A percentile compares a stretch with the other conserved stretches of the same genome.
Evolutionary conservation across 2,329 filamentous ascomycete genomes (phyloP).

Genomic region (Colletotrichum tabaci): DNA sequence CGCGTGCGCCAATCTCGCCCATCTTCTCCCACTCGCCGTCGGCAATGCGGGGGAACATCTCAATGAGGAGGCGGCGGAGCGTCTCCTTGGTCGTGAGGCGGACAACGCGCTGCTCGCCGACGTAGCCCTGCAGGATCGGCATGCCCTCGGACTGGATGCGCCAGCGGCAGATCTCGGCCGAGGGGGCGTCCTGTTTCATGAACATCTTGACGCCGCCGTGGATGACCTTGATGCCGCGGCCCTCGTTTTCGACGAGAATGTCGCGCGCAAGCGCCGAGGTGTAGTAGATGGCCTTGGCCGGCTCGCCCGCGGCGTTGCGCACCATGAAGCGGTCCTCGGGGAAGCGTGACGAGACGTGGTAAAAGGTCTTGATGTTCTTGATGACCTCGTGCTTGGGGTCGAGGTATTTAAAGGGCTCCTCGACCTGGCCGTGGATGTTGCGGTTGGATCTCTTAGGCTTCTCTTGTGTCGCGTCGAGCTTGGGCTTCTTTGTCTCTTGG

Average conservation of each 20-base stretch:
- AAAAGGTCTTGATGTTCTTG: conserved; percentile 84
- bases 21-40: conserved; percentile 82
- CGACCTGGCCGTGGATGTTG: conserved; percentile 70
- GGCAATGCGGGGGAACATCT: conserved; percentile 95
- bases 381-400: conserved; percentile 82
- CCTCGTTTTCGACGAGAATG: conserved; percentile 89
- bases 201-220: conserved; percentile 99
- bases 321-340: conserved; percentile 95
- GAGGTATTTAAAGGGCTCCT: conserved; percentile 97
- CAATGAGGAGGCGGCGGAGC: conserved; percentile 84
- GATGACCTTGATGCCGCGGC: conserved; percentile 92
- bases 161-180: conserved; percentile 90
- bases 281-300: conserved; percentile 97
- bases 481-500: conserved; percentile 57
- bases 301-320: conserved; percentile 89
- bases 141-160: conserved; percentile 96
- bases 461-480: conserved; percentile 52
- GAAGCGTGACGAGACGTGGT: conserved; percentile 86
- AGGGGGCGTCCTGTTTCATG: conserved; percentile 95
- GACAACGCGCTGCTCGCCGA: conserved; percentile 83
- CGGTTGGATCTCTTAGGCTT: conserved; percentile 54
- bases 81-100: conserved; percentile 83
- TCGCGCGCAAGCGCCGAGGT: conserved; percentile 87
- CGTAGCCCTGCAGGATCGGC: conserved; percentile 90
- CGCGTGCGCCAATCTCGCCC: conserved; percentile 88